Percentiles rank a stretch among this genome's conserved stretches.
Evolutionary conservation across 169 alveolate species (phyloP).

Genomic region (Plasmodium yoelii): DNA sequence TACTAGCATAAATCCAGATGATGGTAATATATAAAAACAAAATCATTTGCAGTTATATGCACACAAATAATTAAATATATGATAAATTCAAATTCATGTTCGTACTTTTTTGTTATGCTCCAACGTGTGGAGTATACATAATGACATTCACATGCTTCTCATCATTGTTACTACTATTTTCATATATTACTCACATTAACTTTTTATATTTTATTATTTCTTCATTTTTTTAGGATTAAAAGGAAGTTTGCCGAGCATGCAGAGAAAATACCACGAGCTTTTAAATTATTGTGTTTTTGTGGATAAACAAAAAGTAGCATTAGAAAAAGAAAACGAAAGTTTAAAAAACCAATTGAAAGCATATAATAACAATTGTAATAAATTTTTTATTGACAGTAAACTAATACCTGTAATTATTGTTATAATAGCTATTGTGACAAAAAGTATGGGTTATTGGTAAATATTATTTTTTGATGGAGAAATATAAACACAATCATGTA

Average conservation of each 20-base stretch:
- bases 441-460: slow-evolving; percentile 73
- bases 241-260: slow-evolving; percentile 76
- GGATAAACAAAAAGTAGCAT: slow-evolving; percentile 87
- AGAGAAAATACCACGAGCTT: slow-evolving; percentile 88
- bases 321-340: slow-evolving; percentile 86
- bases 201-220: slow-evolving; percentile 13
- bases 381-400: slow-evolving; percentile 58
- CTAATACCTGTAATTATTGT: slow-evolving; percentile 54
- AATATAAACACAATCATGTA: not conserved
- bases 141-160: not conserved
- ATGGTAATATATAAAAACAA: slow-evolving; percentile 25
- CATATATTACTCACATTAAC: slow-evolving; percentile 10
- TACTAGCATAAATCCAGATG: slow-evolving; percentile 77
- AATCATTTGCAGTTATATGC: too few relatives aligned
- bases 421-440: slow-evolving; percentile 62
- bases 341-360: slow-evolving; percentile 76
- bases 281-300: slow-evolving; percentile 90
- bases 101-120: not conserved
- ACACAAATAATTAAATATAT: too few relatives aligned
- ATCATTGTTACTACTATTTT: not conserved
- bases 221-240: slow-evolving; percentile 79
- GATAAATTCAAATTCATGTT: too few relatives aligned
- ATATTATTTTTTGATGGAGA: not conserved
- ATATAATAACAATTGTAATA: slow-evolving; percentile 42
- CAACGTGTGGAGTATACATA: not conserved